Percentiles rank a stretch among this genome's conserved stretches.
These are phyloP conservation scores for Fraxinus sp. DNA, from an alignment of 305 asterid species.

Conservation along the genomic window DNA sequence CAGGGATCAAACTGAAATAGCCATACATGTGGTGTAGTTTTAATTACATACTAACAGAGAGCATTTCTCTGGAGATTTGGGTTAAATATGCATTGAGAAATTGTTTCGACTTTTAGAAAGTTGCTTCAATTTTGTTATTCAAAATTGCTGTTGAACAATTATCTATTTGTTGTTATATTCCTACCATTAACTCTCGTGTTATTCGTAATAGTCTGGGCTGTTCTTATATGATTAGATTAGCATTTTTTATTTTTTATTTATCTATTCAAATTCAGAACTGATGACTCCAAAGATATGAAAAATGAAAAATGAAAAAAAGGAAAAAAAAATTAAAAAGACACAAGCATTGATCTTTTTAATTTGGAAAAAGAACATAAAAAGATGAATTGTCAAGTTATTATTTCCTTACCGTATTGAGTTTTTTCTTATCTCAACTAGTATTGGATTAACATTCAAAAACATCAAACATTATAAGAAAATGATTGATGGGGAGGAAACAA, in stretches of 20 bases:
- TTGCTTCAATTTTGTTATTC: background rate
- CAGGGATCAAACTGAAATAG: constrained; percentile 2
- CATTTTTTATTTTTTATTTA: no score
- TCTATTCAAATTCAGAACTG: no score
- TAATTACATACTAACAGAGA: background rate
- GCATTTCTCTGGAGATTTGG: background rate
- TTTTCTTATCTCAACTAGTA: background rate
- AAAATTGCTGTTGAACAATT: background rate
- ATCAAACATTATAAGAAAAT: background rate
- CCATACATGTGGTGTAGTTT: background rate
- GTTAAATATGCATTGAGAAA: background rate
- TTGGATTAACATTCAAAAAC: background rate
- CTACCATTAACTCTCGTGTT: background rate
- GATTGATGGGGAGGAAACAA: background rate
- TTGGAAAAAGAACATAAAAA: no score
- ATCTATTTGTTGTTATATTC: background rate
- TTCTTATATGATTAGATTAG: no score
- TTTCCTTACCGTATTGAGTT: background rate
- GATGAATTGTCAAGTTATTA: background rate
- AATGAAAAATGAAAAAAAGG: no score
- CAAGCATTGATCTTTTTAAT: no score
- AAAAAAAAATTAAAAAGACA: no score
- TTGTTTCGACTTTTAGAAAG: background rate
- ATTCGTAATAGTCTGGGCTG: background rate
- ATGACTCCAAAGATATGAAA: no score